Evolutionary conservation across 169 alveolate genomes (phyloP).

Genomic region (Plasmodium cynomolgi): DNA sequence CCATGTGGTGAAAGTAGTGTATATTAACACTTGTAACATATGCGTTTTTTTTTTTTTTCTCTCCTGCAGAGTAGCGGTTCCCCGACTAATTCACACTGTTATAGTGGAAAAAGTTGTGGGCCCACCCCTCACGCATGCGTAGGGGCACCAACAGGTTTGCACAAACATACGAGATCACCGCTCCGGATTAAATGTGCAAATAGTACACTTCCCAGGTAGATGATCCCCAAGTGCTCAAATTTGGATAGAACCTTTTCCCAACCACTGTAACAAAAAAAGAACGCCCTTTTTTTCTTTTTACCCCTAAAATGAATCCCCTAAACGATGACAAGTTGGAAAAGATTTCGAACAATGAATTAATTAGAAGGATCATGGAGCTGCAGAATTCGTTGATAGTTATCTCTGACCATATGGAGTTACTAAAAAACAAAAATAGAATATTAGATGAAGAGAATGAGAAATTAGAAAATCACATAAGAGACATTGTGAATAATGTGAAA

Average conservation of each 20-base stretch:
- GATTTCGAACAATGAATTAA: slow-evolving; percentile 42
- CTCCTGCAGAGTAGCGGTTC: not conserved
- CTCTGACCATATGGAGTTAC: slow-evolving; percentile 47
- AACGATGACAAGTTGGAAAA: slow-evolving; percentile 42
- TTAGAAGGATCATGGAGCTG: slow-evolving; percentile 37
- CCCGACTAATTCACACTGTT: not conserved
- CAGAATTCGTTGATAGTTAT: slow-evolving; percentile 16
- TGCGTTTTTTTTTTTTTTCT: no score
- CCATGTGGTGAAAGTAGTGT: not conserved
- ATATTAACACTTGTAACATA: not conserved
- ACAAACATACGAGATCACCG: not conserved
- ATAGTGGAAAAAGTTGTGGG: not conserved
- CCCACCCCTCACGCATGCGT: not conserved
- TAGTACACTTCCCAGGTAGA: not conserved
- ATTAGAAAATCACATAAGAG: slow-evolving; percentile 41
- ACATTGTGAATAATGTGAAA: slow-evolving; percentile 55
- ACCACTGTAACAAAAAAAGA: not conserved
- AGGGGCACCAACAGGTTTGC: not conserved
- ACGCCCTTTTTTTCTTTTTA: not conserved
- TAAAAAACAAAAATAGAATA: slow-evolving; percentile 34
- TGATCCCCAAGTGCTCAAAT: not conserved
- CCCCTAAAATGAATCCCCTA: slow-evolving; percentile 24
- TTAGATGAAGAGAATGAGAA: slow-evolving; percentile 63
- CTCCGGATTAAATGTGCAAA: not conserved
- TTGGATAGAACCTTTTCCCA: not conserved